Evolutionary conservation across 148 eudicot species (phyloP), one percentile per base, ranked within the genome.

Genomic region (Vaccinium myrtillus): DNA sequence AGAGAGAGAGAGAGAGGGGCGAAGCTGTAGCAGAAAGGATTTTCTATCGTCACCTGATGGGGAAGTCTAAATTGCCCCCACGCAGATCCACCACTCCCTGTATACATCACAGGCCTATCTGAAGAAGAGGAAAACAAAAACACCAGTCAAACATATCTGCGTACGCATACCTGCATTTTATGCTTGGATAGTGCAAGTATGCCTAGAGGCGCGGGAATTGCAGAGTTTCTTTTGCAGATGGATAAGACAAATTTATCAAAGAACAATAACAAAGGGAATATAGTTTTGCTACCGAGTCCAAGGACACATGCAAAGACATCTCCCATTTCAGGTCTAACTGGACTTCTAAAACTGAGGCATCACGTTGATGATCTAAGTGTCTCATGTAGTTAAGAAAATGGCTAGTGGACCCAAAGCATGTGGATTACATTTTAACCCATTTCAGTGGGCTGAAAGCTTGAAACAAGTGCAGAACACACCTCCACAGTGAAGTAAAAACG

Each of bases 31-130:
- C 56, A 84, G 23, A 19, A 25, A 50, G 2, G 55, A 50, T 4
- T 50, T 50, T 48, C 13, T 21, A 82, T 56, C 39, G 59, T 83
- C 74, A 94, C 98, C 96, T 91, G 94, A 87, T 93, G 98, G 49
- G 95, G 95, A 79, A 93, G 94, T 84, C 92, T 87, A 75, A 91
- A 88, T 82, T 86, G 86, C 32, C 94, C 92, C 98, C 92, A 91
- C 7, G 94, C 91, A 80, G 96, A 82, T 87, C 92, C 90, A 87
- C 85, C 83, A 83, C 84, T 91, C 85, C 91, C 92, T 19, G 93
- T 76, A 86, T 92, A 93, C 95, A 95, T 81, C 74, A 93, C 91
- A 6, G 96, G 98, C 85, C 89, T 89, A 75, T 94, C 98, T 94
- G 91, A 61, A 70, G 73, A 74, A 75, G 19, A 1, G 74, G 54